Percentiles rank a stretch among this genome's conserved stretches.
Evolutionary conservation across 345 rosid species (phyloP).

Genomic region (Garcia nutans): DNA sequence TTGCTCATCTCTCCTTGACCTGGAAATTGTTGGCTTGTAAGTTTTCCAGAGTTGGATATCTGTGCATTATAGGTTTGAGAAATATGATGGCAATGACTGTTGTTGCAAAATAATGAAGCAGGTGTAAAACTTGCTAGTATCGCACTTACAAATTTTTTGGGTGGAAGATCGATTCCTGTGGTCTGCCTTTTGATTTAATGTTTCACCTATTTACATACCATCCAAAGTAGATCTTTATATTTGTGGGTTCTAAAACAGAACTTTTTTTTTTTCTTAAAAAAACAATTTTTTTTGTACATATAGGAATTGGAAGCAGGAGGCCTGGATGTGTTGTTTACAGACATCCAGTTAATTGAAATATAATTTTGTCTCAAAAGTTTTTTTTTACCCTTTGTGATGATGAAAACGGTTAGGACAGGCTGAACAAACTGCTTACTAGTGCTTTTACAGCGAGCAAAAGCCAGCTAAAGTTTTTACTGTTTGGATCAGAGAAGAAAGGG

Average conservation of each 20-base stretch:
- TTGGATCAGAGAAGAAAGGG: too few species aligned
- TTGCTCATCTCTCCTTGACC: constrained; percentile 69
- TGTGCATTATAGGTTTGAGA: constrained; percentile 11
- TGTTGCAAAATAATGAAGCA: neutral
- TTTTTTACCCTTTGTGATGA: too few species aligned
- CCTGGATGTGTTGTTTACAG: neutral
- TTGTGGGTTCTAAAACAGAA: neutral
- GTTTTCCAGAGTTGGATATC: constrained; percentile 31
- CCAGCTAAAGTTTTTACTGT: too few species aligned
- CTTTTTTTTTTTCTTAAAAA: neutral
- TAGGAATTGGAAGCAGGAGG: neutral
- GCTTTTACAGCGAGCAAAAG: too few species aligned
- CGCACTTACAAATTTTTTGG: neutral
- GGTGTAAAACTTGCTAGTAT: neutral
- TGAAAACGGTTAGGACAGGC: too few species aligned
- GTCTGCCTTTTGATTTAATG: too few species aligned
- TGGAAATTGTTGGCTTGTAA: constrained; percentile 88
- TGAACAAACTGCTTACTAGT: too few species aligned
- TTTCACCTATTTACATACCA: neutral
- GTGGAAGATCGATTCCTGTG: neutral
- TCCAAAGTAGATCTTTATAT: neutral
- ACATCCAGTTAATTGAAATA: neutral
- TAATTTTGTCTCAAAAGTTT: too few species aligned
- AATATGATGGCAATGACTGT: neutral
- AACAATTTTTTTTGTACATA: too few species aligned